A percentile compares a stretch with the other conserved stretches of the same genome.
Evolutionary conservation across 441 rosid species (phyloP).

Genomic region (Adansonia rubrostipa): DNA sequence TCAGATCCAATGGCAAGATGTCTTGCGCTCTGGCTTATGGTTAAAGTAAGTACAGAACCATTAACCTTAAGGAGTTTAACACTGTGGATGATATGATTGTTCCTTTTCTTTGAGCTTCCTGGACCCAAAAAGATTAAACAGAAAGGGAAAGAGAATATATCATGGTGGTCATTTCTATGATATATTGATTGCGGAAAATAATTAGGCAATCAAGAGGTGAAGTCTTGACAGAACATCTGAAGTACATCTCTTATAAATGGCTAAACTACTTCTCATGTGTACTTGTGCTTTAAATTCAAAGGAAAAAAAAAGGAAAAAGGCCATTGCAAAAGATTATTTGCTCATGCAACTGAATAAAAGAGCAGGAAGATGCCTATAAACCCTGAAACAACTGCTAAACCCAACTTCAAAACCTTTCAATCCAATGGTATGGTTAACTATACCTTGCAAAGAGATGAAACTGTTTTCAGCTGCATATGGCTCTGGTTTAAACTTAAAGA

Average conservation of each 20-base stretch:
- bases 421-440: conserved; percentile 17
- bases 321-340: background rate
- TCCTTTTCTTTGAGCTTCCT: conserved; percentile 80
- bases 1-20: conserved; percentile 82
- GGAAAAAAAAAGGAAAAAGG: background rate
- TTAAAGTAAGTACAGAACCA: conserved; percentile 67
- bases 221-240: conserved; percentile 4
- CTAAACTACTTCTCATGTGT: background rate
- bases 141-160: background rate
- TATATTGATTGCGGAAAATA: conserved; percentile 7
- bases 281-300: background rate
- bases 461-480: conserved; percentile 69
- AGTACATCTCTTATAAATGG: background rate
- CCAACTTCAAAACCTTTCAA: conserved; percentile 19
- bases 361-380: background rate
- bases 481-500: conserved; percentile 78
- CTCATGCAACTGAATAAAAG: background rate
- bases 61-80: conserved; percentile 68
- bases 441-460: conserved; percentile 68
- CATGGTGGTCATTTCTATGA: background rate
- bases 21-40: conserved; percentile 50
- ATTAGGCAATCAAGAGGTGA: background rate
- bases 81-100: conserved; percentile 61
- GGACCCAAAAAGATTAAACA: conserved; percentile 33
- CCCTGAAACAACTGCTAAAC: background rate